phyloP scores from a whole-genome alignment of 768 basidiomycete species.

The Tulasnella sp. region DNA sequence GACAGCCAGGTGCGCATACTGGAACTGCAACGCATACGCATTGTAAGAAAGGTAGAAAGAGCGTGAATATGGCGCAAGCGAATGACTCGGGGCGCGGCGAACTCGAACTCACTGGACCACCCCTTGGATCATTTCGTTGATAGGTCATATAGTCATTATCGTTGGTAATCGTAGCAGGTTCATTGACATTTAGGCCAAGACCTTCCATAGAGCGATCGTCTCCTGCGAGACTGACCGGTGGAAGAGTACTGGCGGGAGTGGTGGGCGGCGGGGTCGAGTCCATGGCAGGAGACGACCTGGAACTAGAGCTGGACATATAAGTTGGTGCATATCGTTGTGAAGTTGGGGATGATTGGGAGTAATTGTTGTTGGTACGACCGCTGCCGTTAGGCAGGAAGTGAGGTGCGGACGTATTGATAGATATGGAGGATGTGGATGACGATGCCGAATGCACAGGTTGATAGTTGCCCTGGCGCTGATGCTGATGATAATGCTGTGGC shows the following conservation, averaged over 20 bases:
- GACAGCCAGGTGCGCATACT: background rate
- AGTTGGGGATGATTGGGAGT: slow-evolving; percentile 1
- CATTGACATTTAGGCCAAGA: slow-evolving; percentile 25
- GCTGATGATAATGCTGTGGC: background rate
- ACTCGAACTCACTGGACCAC: no score
- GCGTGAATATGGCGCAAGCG: background rate
- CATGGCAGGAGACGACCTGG: slow-evolving; percentile 46
- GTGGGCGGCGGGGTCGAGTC: slow-evolving; percentile 64
- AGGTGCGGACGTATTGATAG: slow-evolving; percentile 8
- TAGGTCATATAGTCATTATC: no score
- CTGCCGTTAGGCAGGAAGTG: slow-evolving; percentile 4
- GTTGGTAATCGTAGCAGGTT: slow-evolving; percentile 8
- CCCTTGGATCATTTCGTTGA: no score
- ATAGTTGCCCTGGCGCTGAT: background rate
- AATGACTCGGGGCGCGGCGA: background rate
- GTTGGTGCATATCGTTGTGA: slow-evolving; percentile 2
- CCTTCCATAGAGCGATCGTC: slow-evolving; percentile 22
- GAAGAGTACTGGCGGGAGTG: slow-evolving; percentile 45
- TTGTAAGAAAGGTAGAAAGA: background rate
- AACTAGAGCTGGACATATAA: slow-evolving; percentile 47
- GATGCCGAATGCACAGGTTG: slow-evolving; percentile 13
- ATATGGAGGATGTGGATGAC: slow-evolving; percentile 13
- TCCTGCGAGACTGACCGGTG: slow-evolving; percentile 33
- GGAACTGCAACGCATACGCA: background rate
- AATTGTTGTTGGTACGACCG: background rate